These are phyloP conservation scores for Penicillium sp. DNA, from an alignment of 2,329 filamentous ascomycete species.

Conservation along the genomic window DNA sequence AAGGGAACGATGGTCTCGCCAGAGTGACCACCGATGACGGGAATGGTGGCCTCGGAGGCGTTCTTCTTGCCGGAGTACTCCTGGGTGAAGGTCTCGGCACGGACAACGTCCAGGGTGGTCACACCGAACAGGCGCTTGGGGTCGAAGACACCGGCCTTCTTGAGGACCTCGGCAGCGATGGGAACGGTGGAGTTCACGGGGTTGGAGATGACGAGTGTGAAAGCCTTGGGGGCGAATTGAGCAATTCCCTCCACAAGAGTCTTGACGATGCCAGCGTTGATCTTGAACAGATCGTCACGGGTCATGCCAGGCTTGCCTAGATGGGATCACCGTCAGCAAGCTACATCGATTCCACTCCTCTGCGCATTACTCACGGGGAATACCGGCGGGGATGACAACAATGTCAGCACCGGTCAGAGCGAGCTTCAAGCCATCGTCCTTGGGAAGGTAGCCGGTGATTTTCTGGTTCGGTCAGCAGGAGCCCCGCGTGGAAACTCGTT, in stretches of 20 bases:
- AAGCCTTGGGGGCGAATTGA: conserved; percentile 87
- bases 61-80: conserved; percentile 80
- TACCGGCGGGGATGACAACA: conserved; percentile 95
- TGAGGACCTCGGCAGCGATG: conserved; percentile 95
- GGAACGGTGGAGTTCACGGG: conserved; percentile 99
- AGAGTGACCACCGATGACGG: conserved; percentile 95
- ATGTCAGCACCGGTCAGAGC: conserved; percentile 93
- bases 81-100: conserved; percentile 94
- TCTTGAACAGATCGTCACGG: conserved; percentile 99
- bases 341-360: background rate
- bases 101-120: conserved; percentile 97
- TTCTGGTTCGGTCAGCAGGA: conserved; percentile 55
- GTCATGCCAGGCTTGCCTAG: conserved; percentile 98
- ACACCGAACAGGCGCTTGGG: conserved; percentile 96
- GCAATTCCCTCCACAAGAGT: conserved; percentile 86
- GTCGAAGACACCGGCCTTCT: conserved; percentile 90
- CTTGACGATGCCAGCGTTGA: conserved; percentile 97
- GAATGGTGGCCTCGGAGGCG: conserved; percentile 79
- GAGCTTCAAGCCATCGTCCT: conserved; percentile 78
- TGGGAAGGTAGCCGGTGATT: conserved; percentile 84
- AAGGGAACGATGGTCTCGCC: conserved; percentile 97
- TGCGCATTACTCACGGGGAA: conserved; percentile 73
- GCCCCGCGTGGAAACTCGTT: background rate
- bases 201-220: conserved; percentile 97
- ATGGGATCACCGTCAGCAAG: conserved; percentile 9